Evolutionary conservation across 495 filamentous ascomycete genomes (phyloP), one percentile per base, ranked within the genome.

Genomic region (Thozetella sp.): DNA sequence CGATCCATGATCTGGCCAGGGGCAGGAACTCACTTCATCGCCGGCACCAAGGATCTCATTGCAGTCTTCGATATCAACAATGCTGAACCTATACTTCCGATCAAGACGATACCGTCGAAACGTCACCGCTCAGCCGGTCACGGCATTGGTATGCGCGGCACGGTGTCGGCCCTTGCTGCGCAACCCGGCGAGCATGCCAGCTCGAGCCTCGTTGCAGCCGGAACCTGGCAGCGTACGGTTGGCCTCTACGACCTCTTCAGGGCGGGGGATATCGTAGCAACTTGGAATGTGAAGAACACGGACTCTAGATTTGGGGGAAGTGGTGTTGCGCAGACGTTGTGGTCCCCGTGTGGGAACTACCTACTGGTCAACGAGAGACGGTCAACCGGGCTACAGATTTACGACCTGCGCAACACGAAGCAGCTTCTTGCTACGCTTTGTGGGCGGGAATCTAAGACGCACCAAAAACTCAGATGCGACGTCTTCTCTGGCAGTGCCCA

Each of bases 331-430:
- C 89, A 95, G 64, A 77, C 91, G 13, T 53, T 80, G 1, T 97
- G 92, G 93, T 94, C 90, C 63, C 83, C 86, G 0, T 94, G 92
- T 76, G 94, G 92, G n/a, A 78, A 86, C 59, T 98, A 97, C 73
- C 73, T 99, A 27, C 88, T 91, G 65, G 85, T 96, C 17, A 90
- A 87, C n/a, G 96, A 98, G 78, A 83, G 96, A 30, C 86, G 85
- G 64, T 89, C 91, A 53, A 79, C 83, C 40, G 89, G 87, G 4
- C 69, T 97, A 11, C 69, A 91, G 53, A 81, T 97, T 1, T 97
- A 93, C 75, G 95, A 99, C 75, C 78, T 97, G 25, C 82, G 96
- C 15, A 88, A 89, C 3, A 84, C 85, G 9, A 83, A 88, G 0
- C 80, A 85, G 63, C 71, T 88, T 64, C 75, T 99, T 6, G 88